A percentile compares a stretch with the other conserved stretches of the same genome.
These are phyloP conservation scores for Monosporascus sp. DNA, from an alignment of 2,329 filamentous ascomycete species.

Conservation along the genomic window DNA sequence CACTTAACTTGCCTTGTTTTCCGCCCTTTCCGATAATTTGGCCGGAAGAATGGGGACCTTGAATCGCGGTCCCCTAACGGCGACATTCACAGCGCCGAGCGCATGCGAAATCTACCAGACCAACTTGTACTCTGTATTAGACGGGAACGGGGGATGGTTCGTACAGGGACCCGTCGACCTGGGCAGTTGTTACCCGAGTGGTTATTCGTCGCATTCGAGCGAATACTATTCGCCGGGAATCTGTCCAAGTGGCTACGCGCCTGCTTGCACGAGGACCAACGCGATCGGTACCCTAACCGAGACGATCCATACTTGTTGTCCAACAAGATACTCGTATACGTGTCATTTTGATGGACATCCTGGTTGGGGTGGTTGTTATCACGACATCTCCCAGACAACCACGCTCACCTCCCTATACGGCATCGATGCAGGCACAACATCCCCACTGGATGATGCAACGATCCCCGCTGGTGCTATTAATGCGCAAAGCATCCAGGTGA, in stretches of 20 bases:
- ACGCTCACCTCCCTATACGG: conserved; percentile 1
- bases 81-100: conserved; percentile 1
- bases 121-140: not conserved
- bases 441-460: not conserved
- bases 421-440: not conserved
- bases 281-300: not conserved
- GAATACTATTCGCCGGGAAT: conserved; percentile 2
- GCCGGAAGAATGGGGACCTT: no score
- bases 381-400: not conserved
- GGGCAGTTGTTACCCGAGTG: not conserved
- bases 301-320: conserved; percentile 3
- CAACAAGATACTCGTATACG: not conserved
- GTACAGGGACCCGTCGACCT: conserved; percentile 1
- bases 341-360: not conserved
- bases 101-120: not conserved
- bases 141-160: not conserved
- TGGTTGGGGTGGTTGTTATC: not conserved
- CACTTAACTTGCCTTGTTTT: no score
- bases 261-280: not conserved
- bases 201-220: not conserved
- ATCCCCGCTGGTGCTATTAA: not conserved
- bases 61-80: not conserved
- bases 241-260: conserved; percentile 1
- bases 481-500: conserved; percentile 3
- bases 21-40: no score